Evolutionary conservation across 2,329 filamentous ascomycete genomes (phyloP), one percentile per base, ranked within the genome.

Genomic region (Alternaria metachromatica): DNA sequence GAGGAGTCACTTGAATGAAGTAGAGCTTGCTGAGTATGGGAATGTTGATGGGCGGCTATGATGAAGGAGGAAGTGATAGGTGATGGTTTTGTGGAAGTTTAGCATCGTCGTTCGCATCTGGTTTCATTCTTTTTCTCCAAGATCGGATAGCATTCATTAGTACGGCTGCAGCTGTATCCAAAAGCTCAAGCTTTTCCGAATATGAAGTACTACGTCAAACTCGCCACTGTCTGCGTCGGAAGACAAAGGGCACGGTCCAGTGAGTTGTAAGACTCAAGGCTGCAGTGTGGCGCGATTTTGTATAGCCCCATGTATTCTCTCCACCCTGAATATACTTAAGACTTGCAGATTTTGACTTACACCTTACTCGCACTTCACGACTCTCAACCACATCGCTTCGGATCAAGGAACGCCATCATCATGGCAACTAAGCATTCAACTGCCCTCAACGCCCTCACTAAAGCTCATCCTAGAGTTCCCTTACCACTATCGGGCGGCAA

Each of bases 1-100:
- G 21, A 69, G 66, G 53, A 78, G 74, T 55, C 69, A 75, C 67
- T 57, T 78, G 46, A 70, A 75, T 60, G 73, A 76, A 59, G 62
- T 78, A 57, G 67, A 74, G 59, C 21, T 72, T 62, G 72, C 69
- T 4, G 72, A 76, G 55, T 76, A 77, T 63, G 72, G 64, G 5
- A 67, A 68, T 65, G 64, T 72, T 9, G 72, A 73, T 70, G 68
- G 45, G 7, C 20, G 53, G 4, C 12, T 61, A 2, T 61, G 30
- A 61, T 13, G n/a, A n/a, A n/a, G n/a, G n/a, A n/a, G n/a, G n/a
- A n/a, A n/a, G n/a, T n/a, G n/a, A n/a, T n/a, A n/a, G n/a, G n/a
- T n/a, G n/a, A n/a, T n/a, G n/a, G n/a, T n/a, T n/a, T n/a, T n/a
- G n/a, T n/a, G n/a, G n/a, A n/a, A n/a, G n/a, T n/a, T n/a, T n/a